Base-by-base conservation (phyloP, 2,329 filamentous ascomycete species). In the Cercospora zeina region DNA sequence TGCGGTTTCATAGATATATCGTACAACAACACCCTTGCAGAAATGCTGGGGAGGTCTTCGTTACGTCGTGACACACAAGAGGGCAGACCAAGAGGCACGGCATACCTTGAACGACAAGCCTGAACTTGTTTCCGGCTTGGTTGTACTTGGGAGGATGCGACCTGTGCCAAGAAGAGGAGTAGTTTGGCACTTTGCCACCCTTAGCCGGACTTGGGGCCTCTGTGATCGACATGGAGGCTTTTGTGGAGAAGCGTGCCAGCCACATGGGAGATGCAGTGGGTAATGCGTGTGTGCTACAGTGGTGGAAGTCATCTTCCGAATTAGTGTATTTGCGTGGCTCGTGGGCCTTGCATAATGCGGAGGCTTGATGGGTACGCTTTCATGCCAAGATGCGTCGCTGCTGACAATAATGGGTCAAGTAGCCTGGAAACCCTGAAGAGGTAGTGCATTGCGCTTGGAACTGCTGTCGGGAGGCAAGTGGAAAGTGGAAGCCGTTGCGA, bases 111-210 rank as follows among this genome's bases (percentile, higher is more conserved):
- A 36, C 33, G 54, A 58, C 56, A 59, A 51, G 36, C 42, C 56
- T 51, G 27, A 16, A 19, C 33, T n/a, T 45, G 33, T 39, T 56
- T 31, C 37, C 30, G 59, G 24, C 59, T 61, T 61, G 59, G 59
- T 21, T 31, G n/a, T 47, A 21, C 24, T 47, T 59, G 42, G 34
- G 34, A 33, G 11, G 30, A 24, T 58, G 54, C 59, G 24, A 6
- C 24, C 3, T 27, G 3, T 27, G 24, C 24, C 45, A 62, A 62
- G 59, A 31, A 57, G 59, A 62, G 59, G 59, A 62, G 59, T 62
- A 54, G 24, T 24, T 5, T 30, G 49, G 16, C 2, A 16, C 19
- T 19, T 45, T 21, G 39, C 39, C 16, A 24, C n/a, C n/a, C n/a
- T n/a, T n/a, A n/a, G n/a, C n/a, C n/a, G 21, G 34, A 30, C 14